phyloP scores from a whole-genome alignment of 1,284 basidiomycete genomes.

The Puccinia hordei region DNA sequence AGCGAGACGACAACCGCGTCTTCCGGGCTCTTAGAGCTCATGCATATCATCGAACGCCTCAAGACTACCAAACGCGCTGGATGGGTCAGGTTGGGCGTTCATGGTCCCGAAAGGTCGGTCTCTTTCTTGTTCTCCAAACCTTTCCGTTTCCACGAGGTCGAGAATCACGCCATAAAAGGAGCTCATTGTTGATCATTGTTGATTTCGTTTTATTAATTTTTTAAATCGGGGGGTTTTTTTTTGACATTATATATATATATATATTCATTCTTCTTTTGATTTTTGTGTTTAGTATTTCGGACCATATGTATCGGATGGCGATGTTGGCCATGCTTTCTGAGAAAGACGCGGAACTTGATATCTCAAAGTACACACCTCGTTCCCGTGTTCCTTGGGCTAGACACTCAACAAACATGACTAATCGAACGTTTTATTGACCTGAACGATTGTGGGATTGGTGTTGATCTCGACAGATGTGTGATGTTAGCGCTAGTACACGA shows the following conservation, averaged over 20 bases:
- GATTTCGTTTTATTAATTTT: too few relatives aligned
- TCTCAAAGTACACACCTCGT: too few relatives aligned
- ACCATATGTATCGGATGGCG: slow-evolving; percentile 49
- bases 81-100: slow-evolving; percentile 25
- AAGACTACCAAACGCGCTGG: slow-evolving; percentile 40
- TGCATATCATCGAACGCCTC: slow-evolving; percentile 40
- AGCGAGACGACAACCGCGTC: background rate
- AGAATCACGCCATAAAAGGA: background rate
- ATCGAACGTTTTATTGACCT: too few relatives aligned
- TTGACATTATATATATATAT: too few relatives aligned
- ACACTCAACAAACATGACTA: too few relatives aligned
- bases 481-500: slow-evolving; percentile 41
- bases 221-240: too few relatives aligned
- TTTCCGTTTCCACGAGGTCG: background rate
- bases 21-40: slow-evolving; percentile 21
- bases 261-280: background rate
- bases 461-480: slow-evolving; percentile 29
- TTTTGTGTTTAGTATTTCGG: slow-evolving; percentile 17
- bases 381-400: too few relatives aligned
- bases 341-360: slow-evolving; percentile 23
- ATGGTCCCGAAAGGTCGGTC: slow-evolving; percentile 30
- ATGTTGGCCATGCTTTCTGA: slow-evolving; percentile 43
- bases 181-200: background rate
- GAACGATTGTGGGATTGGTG: background rate
- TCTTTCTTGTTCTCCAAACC: background rate